phyloP scores from a whole-genome alignment of 1,139 yeast species.

The Debaryomyces sp. region DNA sequence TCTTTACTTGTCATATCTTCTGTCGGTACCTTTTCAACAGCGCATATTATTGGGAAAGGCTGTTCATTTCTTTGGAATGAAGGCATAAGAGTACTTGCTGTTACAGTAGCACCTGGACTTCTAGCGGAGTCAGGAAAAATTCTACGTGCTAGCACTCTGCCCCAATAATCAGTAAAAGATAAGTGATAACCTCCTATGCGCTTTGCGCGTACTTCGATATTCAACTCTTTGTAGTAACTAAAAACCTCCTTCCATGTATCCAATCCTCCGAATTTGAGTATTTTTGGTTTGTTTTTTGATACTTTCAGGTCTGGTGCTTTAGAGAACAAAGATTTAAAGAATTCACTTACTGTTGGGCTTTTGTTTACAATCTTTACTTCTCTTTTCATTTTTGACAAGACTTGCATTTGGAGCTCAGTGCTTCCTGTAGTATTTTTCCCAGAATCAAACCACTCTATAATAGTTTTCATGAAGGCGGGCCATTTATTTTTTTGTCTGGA shows the following conservation, averaged over 20 bases:
- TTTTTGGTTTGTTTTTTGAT: neutral
- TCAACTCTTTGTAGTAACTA: constrained; percentile 52
- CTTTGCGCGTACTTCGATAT: constrained; percentile 53
- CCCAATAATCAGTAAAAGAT: constrained; percentile 71
- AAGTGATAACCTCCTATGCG: constrained; percentile 55
- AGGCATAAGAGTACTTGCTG: constrained; percentile 21
- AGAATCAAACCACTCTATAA: constrained; percentile 3
- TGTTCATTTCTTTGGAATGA: constrained; percentile 29
- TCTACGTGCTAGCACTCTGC: constrained; percentile 56
- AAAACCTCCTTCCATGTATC: constrained; percentile 32
- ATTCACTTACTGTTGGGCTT: constrained; percentile 1
- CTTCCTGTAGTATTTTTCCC: neutral
- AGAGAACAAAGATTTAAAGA: constrained; percentile 8
- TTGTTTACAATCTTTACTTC: neutral
- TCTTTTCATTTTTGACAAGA: neutral
- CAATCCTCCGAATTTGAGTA: neutral
- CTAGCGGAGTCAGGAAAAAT: constrained; percentile 43
- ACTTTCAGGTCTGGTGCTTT: neutral
- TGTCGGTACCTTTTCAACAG: constrained; percentile 36
- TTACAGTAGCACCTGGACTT: constrained; percentile 36
- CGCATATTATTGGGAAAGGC: constrained; percentile 46
- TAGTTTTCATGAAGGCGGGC: neutral
- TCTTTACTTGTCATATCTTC: constrained; percentile 20
- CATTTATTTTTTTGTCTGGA: neutral
- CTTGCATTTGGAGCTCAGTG: neutral